Evolutionary conservation across 768 basidiomycete species (phyloP), one percentile per base, ranked within the genome.

Genomic region (Naganishia onofrii): DNA sequence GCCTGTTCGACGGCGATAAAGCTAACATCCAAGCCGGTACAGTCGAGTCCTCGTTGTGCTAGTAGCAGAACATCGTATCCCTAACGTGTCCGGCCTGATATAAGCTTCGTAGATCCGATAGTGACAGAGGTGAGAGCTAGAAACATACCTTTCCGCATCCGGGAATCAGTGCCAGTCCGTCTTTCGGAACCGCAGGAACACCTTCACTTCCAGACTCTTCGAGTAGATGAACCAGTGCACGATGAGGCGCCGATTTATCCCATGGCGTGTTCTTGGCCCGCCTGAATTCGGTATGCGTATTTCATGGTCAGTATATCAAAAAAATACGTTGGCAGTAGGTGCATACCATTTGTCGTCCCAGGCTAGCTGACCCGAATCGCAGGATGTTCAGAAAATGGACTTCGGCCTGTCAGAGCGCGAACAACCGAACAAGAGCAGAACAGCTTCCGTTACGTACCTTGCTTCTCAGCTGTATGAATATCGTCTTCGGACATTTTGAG

Each of bases 21-120:
- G 51, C 55, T 58, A 31, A 68, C 36, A n/a, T 79, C 78, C 32
- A 79, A 19, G 1, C 78, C 78, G 8, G 56, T 56, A n/a, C 70
- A 53, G 19, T 76, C 55, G 19, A 78, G 51, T 12, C 78, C 78
- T 51, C 66, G 6, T 28, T 71, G 46, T 32, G 78, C 76, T 31
- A 79, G 70, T 0, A 74, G 53, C 32, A 74, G 56, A 0, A 79
- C 74, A 60, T 79, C 78, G 58, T 79, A 78, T 0, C 78, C 78
- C 78, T 79, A 57, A 26, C 8, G 12, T 21, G 23, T 36, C 34
- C n/a, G 32, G 8, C 13, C 5, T 3, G n/a, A 6, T 23, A 21
- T 28, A 5, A 34, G 6, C 2, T n/a, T n/a, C 0, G 23, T 46
- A 8, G 36, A 63, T 38, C 1, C 15, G 57, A 58, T 23, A 46